Conservation (phyloP, 2,329 filamentous ascomycete species). For the Fonsecaea multimorphosa region DNA sequence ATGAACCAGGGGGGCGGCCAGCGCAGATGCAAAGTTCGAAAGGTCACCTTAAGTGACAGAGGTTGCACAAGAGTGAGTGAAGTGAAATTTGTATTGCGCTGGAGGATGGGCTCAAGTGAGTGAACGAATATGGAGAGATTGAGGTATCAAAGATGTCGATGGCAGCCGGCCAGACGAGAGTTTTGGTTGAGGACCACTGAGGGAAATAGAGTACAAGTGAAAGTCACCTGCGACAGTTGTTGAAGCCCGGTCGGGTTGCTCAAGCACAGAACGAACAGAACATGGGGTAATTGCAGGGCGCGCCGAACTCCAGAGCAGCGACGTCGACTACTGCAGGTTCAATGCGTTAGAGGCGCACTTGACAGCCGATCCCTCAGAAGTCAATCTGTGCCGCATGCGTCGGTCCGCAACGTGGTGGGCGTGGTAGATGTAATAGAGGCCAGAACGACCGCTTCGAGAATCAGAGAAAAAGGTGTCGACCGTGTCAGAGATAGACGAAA, state of each 20-base stretch:
- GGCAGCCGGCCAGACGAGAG: not conserved
- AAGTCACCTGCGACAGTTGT: not conserved
- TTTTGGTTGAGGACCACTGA: not conserved
- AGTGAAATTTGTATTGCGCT: not conserved
- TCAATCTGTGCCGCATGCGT: constrained; percentile 6
- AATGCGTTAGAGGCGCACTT: constrained; percentile 23
- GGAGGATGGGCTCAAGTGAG: not conserved
- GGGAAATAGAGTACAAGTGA: not conserved
- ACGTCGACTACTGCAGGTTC: constrained; percentile 17
- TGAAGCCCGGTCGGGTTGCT: not conserved
- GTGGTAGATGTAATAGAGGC: not conserved
- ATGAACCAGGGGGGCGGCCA: constrained; percentile 30
- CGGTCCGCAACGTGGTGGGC: not conserved
- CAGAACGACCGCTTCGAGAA: constrained; percentile 14
- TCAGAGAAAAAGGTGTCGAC: too few species aligned
- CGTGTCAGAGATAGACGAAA: constrained; percentile 22
- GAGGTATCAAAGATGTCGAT: not conserved
- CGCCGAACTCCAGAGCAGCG: constrained; percentile 9
- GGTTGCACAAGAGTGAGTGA: not conserved
- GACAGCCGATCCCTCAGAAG: constrained; percentile 5
- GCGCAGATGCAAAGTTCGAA: constrained; percentile 20
- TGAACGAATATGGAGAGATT: not conserved
- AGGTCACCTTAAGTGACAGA: not conserved
- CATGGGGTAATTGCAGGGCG: constrained; percentile 16
- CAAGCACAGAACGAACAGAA: not conserved